Percentiles rank a stretch among this genome's conserved stretches.
These are phyloP conservation scores for Parietaria judaica DNA, from an alignment of 306 rosid species.

Conservation along the genomic window DNA sequence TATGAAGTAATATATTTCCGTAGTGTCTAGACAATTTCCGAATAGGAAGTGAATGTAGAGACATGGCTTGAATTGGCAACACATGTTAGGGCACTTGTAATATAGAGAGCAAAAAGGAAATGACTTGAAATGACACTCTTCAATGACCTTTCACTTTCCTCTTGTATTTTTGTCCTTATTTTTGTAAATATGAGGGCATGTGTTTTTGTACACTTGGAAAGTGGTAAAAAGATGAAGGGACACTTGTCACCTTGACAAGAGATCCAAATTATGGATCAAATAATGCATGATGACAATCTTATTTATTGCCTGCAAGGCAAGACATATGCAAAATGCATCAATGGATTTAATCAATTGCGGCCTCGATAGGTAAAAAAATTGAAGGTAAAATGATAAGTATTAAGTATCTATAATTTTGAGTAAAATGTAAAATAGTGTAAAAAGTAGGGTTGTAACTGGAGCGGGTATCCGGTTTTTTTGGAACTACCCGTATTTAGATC, in stretches of 20 bases:
- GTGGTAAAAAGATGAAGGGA: neutral
- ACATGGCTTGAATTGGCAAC: neutral
- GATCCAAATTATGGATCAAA: constrained; percentile 22
- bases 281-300: constrained; percentile 26
- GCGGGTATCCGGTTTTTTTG: too few relatives aligned
- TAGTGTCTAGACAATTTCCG: too few relatives aligned
- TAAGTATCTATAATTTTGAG: too few relatives aligned
- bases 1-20: neutral
- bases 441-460: too few relatives aligned
- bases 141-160: neutral
- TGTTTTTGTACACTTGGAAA: neutral
- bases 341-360: neutral
- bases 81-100: neutral
- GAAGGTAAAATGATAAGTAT: too few relatives aligned
- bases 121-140: neutral
- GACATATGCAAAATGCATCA: constrained; percentile 3
- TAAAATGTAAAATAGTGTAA: too few relatives aligned
- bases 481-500: too few relatives aligned
- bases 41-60: too few relatives aligned
- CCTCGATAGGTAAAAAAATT: neutral
- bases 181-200: too few relatives aligned
- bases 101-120: neutral
- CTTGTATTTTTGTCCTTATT: neutral
- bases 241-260: constrained; percentile 13
- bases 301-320: constrained; percentile 4